A percentile compares a stretch with the other conserved stretches of the same genome.
These are phyloP conservation scores for Suillus clintonianus DNA, from an alignment of 768 basidiomycete species.

Conservation along the genomic window DNA sequence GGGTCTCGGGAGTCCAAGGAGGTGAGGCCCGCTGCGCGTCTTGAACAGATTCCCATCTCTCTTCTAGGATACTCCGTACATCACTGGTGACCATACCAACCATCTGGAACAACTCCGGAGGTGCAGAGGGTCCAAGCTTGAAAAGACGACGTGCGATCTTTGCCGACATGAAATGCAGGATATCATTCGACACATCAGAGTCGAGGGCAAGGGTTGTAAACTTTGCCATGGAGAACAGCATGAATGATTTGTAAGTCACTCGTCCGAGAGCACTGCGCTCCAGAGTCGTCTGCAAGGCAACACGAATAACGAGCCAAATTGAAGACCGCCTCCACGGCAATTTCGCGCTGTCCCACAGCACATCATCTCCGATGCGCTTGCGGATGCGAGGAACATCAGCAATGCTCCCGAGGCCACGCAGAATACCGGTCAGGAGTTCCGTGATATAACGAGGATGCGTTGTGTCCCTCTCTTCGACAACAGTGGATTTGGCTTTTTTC, in stretches of 20 bases:
- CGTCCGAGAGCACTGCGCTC: conserved; percentile 13
- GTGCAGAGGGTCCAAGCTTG: conserved; percentile 33
- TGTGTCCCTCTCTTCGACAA: conserved; percentile 31
- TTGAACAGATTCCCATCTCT: conserved; percentile 39
- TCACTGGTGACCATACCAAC: conserved; percentile 12
- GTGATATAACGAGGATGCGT: conserved; percentile 50
- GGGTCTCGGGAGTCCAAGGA: conserved; percentile 29
- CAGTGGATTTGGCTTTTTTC: conserved; percentile 36
- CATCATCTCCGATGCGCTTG: conserved; percentile 51
- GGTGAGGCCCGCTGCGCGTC: conserved; percentile 25
- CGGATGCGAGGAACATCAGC: conserved; percentile 28
- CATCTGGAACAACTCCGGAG: conserved; percentile 15
- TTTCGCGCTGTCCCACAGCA: conserved; percentile 39
- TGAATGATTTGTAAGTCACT: conserved; percentile 34
- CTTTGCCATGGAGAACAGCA: conserved; percentile 29
- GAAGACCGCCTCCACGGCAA: conserved; percentile 5
- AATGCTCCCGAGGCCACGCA: conserved; percentile 31
- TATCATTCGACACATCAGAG: conserved; percentile 26
- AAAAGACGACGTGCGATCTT: conserved; percentile 40
- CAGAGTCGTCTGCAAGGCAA: conserved; percentile 24
- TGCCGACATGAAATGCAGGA: conserved; percentile 37
- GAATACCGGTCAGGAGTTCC: conserved; percentile 47
- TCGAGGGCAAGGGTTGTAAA: conserved; percentile 12
- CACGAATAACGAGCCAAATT: too few species aligned
- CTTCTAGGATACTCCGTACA: conserved; percentile 25